Evolutionary conservation across 441 rosid species (phyloP), one percentile per base, ranked within the genome.

Genomic region (Brassica balearica): DNA sequence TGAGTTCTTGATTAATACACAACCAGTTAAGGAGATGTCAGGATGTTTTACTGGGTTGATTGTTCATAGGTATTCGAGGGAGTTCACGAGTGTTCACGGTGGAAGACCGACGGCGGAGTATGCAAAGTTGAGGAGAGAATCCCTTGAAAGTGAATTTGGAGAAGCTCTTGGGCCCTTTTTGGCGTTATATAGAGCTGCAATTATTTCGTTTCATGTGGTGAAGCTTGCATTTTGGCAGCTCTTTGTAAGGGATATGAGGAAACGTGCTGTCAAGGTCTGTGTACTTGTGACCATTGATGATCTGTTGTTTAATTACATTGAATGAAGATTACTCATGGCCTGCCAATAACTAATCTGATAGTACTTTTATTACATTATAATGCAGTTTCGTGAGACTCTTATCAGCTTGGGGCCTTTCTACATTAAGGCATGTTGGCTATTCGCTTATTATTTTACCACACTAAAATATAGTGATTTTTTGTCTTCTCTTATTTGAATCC

Each of bases 361-460:
- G 19, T 17, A 17, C 23, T 22, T 22, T 22, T 22, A 22, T 22
- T 1, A 22, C 3, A 67, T 77, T 32, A 17, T 17, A 17, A 78
- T 87, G 91, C 97, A 96, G 97, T 92, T 96, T 70, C 89, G 97
- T 19, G 89, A 92, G 82, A 92, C 95, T 23, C 92, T 96, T 60
- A 91, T 96, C 74, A 75, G 58, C 83, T 80, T 96, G 95, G 98
- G 97, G 68, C 99, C 98, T 80, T 96, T 96, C 83, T 96, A 94
- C 83, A 53, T 91, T 65, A 96, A 96, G 98, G 97, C 82, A 87
- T 87, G 94, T 80, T 79, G 8, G 67, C 78, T 76, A 15, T 70
- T 70, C 25, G 8, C 68, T n/a, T 76, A 43, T 65, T 4, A 25
- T 55, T 70, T 8, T 56, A 46, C 46, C 65, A 19, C 41, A 59